These are phyloP conservation scores for Oleoguttula mirabilis DNA, from an alignment of 495 filamentous ascomycete species.

Conservation along the genomic window DNA sequence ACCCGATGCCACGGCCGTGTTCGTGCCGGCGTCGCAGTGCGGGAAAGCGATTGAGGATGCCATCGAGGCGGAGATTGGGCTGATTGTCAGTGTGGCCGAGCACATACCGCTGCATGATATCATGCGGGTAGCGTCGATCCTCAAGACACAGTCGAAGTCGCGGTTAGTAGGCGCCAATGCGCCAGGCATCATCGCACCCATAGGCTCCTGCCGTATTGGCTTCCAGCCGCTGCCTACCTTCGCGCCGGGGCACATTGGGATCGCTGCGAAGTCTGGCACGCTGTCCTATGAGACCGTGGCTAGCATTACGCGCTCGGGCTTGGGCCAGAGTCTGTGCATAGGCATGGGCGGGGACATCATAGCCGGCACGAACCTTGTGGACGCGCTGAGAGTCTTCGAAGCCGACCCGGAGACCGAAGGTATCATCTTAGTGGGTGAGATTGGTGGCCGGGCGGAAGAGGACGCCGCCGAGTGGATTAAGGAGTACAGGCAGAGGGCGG, in stretches of 20 bases:
- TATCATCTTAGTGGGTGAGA: slow-evolving; percentile 74
- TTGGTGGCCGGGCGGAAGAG: slow-evolving; percentile 71
- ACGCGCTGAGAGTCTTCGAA: slow-evolving; percentile 61
- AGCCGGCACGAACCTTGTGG: slow-evolving; percentile 70
- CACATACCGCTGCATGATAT: slow-evolving; percentile 85
- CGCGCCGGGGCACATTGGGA: slow-evolving; percentile 59
- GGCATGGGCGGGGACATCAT: slow-evolving; percentile 81
- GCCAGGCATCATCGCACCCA: slow-evolving; percentile 76
- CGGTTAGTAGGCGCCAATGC: slow-evolving; percentile 77
- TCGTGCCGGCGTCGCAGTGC: slow-evolving; percentile 70
- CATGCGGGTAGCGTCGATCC: slow-evolving; percentile 62
- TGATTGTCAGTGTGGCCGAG: slow-evolving; percentile 82
- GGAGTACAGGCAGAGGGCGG: slow-evolving; percentile 48
- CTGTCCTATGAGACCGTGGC: slow-evolving; percentile 82
- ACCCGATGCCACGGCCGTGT: slow-evolving; percentile 77
- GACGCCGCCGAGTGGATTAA: slow-evolving; percentile 72
- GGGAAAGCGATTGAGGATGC: slow-evolving; percentile 74
- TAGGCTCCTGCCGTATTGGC: slow-evolving; percentile 70
- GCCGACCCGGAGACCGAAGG: slow-evolving; percentile 66
- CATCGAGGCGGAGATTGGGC: slow-evolving; percentile 74
- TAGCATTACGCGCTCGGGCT: slow-evolving; percentile 64
- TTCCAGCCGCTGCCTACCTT: slow-evolving; percentile 78
- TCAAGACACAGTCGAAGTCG: slow-evolving; percentile 68
- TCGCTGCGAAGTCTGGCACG: slow-evolving; percentile 80
- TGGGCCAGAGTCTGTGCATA: slow-evolving; percentile 78